Evolutionary conservation across 768 basidiomycete genomes (phyloP), one percentile per base, ranked within the genome.

Genomic region (Paxillus ammoniavirescens): DNA sequence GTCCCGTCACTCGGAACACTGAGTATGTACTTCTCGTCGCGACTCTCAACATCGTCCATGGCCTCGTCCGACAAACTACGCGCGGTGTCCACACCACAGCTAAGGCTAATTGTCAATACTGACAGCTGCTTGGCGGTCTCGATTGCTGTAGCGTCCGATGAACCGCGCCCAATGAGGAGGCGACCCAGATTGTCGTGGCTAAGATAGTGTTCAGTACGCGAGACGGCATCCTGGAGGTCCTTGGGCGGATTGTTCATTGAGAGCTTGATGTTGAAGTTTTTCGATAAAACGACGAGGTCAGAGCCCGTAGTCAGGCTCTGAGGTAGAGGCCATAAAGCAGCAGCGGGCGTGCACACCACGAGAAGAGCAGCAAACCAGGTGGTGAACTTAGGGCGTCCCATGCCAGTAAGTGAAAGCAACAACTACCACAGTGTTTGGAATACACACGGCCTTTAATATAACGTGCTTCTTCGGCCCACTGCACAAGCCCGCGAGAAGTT

Each of bases 1-100:
- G 73, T 71, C 14, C 84, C 85, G 59, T 82, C 75, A 17, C 65
- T 58, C 0, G 85, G 84, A 14, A 91, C 70, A 17, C 56, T 69
- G 31, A 91, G 70, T 2, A 73, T 73, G 66, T 91, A 91, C 2
- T 73, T 71, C 69, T 93, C 89, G 54, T 76, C 75, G 35, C 86
- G 72, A 38, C 59, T 73, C 54, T 76, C 76, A 12, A 85, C 63
- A 1, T 77, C 73, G 49, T 75, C 72, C 13, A 80, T 76, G 4
- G 82, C 74, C 54, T 87, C 83, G 14, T 72, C 64, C 28, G 80
- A 68, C 56, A 91, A 85, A 37, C 73, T 72, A 41, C 74, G 65
- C 28, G 55, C 56, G 17, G 42, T 53, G 10, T 65, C 55, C n/a
- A 60, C 66, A 23, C 47, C 58, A 23, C 60, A 59, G 17, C 31